These are phyloP conservation scores for Auxenochlorella pyrenoidosa DNA, from an alignment of 139 green algal genomes.

Conservation along the genomic window DNA sequence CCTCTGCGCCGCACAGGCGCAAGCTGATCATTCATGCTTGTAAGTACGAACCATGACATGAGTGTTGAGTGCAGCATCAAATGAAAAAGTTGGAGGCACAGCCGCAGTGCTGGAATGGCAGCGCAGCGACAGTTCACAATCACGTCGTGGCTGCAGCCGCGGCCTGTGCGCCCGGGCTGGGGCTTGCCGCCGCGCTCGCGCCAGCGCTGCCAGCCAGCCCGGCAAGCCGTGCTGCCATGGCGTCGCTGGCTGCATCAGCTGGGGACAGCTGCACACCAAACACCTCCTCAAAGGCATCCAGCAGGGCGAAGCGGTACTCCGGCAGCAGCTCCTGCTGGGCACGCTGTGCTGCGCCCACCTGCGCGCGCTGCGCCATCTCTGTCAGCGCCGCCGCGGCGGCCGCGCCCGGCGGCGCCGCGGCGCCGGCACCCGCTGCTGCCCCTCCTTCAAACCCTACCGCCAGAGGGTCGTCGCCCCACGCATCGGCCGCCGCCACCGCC, in stretches of 20 bases:
- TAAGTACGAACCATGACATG: too few relatives aligned
- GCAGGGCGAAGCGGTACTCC: constrained; percentile 76
- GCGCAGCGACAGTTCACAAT: too few relatives aligned
- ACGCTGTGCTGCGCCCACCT: not conserved
- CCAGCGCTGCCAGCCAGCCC: not conserved
- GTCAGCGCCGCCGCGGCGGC: not conserved
- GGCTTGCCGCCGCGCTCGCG: too few relatives aligned
- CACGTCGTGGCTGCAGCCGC: too few relatives aligned
- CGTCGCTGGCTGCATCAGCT: not conserved
- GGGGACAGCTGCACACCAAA: constrained; percentile 65
- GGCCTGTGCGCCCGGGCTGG: too few relatives aligned
- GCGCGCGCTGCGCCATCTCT: too few relatives aligned
- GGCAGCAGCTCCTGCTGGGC: constrained; percentile 52
- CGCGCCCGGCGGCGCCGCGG: not conserved
- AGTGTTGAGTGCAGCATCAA: too few relatives aligned
- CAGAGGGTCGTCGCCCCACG: not conserved
- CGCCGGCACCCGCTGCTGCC: not conserved
- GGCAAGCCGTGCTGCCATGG: not conserved
- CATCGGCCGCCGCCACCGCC: not conserved
- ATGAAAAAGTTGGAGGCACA: too few relatives aligned
- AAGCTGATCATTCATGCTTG: too few relatives aligned
- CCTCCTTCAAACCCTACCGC: not conserved
- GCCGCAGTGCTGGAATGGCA: too few relatives aligned
- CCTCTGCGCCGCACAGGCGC: too few relatives aligned
- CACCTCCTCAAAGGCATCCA: constrained; percentile 68